phyloP scores from a whole-genome alignment of 176 grass and related monocot species.

The Cocos nucifera region DNA sequence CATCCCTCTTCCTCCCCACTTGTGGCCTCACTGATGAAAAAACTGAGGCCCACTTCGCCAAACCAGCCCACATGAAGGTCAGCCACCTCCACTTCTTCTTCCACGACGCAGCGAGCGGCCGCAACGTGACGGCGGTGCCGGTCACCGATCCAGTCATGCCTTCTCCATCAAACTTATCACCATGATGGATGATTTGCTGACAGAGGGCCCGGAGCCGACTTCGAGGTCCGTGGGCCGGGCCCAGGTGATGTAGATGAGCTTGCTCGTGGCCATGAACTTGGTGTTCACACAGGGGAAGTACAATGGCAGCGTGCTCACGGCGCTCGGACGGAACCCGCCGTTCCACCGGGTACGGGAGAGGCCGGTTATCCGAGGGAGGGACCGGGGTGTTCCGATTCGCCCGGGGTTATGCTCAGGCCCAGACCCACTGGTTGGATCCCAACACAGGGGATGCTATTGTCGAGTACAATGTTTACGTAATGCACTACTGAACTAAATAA shows the following conservation, averaged over 20 bases:
- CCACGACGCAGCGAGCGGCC: conserved; percentile 39
- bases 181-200: conserved; percentile 73
- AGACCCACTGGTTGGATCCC: conserved; percentile 6
- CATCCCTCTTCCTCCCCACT: not conserved
- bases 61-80: not conserved
- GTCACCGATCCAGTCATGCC: conserved; percentile 31
- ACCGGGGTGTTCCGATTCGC: conserved; percentile 53
- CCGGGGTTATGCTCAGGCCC: conserved; percentile 37
- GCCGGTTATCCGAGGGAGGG: conserved; percentile 52
- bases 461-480: conserved; percentile 58
- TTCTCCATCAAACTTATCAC: conserved; percentile 33
- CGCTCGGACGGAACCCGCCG: conserved; percentile 47
- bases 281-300: conserved; percentile 52
- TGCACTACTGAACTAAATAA: not conserved
- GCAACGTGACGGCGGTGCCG: conserved; percentile 32
- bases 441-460: conserved; percentile 36
- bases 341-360: conserved; percentile 40
- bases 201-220: conserved; percentile 4
- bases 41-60: too few relatives aligned
- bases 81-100: conserved; percentile 50
- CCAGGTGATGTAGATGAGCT: conserved; percentile 30
- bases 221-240: too few relatives aligned
- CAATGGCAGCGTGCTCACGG: conserved; percentile 54
- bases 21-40: too few relatives aligned
- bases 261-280: conserved; percentile 73